Evolutionary conservation across 2,329 filamentous ascomycete genomes (phyloP), one percentile per base, ranked within the genome.

Genomic region (Calcarisporium arbuscula): DNA sequence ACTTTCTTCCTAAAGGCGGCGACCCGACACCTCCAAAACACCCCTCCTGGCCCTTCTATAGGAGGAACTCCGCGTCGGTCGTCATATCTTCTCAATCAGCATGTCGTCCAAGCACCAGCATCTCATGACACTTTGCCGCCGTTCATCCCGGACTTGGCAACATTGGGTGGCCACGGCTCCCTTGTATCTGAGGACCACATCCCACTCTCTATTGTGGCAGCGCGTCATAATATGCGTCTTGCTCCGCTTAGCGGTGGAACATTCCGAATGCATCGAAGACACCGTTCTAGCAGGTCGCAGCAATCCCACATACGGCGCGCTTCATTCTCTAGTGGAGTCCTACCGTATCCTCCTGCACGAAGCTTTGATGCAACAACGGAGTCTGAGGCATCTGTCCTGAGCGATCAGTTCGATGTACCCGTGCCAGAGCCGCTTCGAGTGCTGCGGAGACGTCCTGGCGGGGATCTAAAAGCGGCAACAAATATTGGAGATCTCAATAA

Each of bases 361-460:
- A 84, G 78, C 49, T 74, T 82, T 35, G 76, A 81, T 49, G 77
- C 74, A 5, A 77, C 68, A 0, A 72, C 70, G 0, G 66, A 67
- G 28, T 77, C 75, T 0, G 71, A 62, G 25, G 56, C 47, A 5
- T 80, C 76, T 2, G 60, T 69, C 16, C 61, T 62, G 6, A 67
- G 64, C 5, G 51, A 67, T 1, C 65, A 65, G 6, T 61, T 43
- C 6, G 49, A 40, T 34, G 40, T 44, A 8, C 32, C 67, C 3
- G 54, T 68, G 30, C 68, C 72, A 2, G 61, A 62, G 15, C 76
- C 77, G n/a, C 59, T 74, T 6, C 74, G 80, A 28, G 68, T 81
- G 27, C 68, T 92, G 41, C 72, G 85, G 40, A 69, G 85, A 51
- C 72, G 80, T 11, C 85, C 84, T 6, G 85, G 85, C 30, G 84